Percentiles rank a stretch among this genome's conserved stretches.
These are phyloP conservation scores for Microdochium bolleyi DNA, from an alignment of 2,329 filamentous ascomycete species.

Conservation along the genomic window DNA sequence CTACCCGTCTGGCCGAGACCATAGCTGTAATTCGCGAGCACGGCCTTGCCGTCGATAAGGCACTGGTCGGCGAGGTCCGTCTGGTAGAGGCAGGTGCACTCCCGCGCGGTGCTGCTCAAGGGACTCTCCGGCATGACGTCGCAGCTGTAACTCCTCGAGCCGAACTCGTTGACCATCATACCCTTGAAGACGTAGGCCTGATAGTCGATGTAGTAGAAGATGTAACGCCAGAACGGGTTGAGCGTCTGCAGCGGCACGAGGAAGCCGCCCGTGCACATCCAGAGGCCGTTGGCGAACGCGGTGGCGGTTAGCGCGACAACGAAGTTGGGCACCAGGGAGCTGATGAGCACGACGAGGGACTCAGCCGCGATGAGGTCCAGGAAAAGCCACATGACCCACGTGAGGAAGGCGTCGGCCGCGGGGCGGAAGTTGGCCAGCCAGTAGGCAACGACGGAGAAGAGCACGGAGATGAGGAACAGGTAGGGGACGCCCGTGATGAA, in stretches of 20 bases:
- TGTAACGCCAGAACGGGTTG: slow-evolving; percentile 80
- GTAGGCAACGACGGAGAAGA: slow-evolving; percentile 72
- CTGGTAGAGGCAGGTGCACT: slow-evolving; percentile 64
- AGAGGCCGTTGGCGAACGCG: slow-evolving; percentile 80
- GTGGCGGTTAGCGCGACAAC: slow-evolving; percentile 72
- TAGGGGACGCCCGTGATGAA: slow-evolving; percentile 78
- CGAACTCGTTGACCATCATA: slow-evolving; percentile 91
- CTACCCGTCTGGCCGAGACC: slow-evolving; percentile 51
- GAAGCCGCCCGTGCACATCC: slow-evolving; percentile 84
- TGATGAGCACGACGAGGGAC: slow-evolving; percentile 71
- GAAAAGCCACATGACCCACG: slow-evolving; percentile 77
- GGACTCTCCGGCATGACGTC: slow-evolving; percentile 18
- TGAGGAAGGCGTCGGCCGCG: slow-evolving; percentile 59
- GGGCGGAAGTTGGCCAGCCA: slow-evolving; percentile 73
- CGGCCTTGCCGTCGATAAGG: slow-evolving; percentile 60
- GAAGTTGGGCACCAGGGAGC: slow-evolving; percentile 67
- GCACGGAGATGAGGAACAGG: slow-evolving; percentile 66
- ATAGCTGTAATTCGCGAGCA: slow-evolving; percentile 66
- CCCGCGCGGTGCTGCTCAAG: slow-evolving; percentile 9
- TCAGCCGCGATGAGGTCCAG: slow-evolving; percentile 77
- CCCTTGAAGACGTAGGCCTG: slow-evolving; percentile 81
- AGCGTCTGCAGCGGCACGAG: slow-evolving; percentile 64
- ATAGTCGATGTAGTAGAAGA: slow-evolving; percentile 85
- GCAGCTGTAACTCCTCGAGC: slow-evolving; percentile 55
- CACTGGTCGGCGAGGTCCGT: slow-evolving; percentile 56